Percentiles rank a stretch among this genome's conserved stretches.
phyloP scores from a whole-genome alignment of 768 basidiomycete species.

The Macrolepiota albuminosa region DNA sequence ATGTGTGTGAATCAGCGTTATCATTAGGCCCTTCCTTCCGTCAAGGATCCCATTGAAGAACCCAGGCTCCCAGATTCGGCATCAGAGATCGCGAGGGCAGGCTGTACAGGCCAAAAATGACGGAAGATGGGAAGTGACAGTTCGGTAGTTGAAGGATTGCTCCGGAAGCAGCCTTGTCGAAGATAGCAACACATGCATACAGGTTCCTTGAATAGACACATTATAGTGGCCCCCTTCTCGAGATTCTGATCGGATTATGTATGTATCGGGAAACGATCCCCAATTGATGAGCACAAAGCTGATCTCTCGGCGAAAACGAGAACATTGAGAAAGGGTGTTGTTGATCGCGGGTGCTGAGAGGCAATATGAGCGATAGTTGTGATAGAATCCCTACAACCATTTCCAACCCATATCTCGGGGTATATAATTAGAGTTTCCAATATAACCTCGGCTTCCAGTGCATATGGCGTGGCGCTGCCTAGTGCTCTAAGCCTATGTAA shows the following conservation, averaged over 20 bases:
- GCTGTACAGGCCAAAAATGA: slow-evolving; percentile 20
- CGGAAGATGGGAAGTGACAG: slow-evolving; percentile 20
- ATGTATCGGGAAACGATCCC: slow-evolving; percentile 11
- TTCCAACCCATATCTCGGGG: neutral
- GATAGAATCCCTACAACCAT: neutral
- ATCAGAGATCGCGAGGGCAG: slow-evolving; percentile 26
- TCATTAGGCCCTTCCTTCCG: slow-evolving; percentile 22
- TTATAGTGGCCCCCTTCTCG: slow-evolving; percentile 21
- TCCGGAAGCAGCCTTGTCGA: slow-evolving; percentile 15
- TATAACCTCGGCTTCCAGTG: neutral
- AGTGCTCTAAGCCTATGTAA: neutral
- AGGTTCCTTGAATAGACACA: slow-evolving; percentile 20
- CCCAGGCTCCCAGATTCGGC: slow-evolving; percentile 24
- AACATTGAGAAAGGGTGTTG: slow-evolving; percentile 5
- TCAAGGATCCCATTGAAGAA: slow-evolving; percentile 17
- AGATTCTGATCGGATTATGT: slow-evolving; percentile 27
- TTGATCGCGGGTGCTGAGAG: slow-evolving; percentile 5
- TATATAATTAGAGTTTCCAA: neutral
- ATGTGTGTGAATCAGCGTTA: slow-evolving; percentile 26
- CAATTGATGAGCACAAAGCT: slow-evolving; percentile 16
- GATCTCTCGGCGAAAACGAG: slow-evolving; percentile 20
- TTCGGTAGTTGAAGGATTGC: slow-evolving; percentile 7
- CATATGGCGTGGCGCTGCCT: slow-evolving; percentile 11
- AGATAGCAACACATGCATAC: slow-evolving; percentile 17
- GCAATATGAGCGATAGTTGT: neutral